Conservation (phyloP, 179 eudicot genomes). For the Carnegiea gigantea region DNA sequence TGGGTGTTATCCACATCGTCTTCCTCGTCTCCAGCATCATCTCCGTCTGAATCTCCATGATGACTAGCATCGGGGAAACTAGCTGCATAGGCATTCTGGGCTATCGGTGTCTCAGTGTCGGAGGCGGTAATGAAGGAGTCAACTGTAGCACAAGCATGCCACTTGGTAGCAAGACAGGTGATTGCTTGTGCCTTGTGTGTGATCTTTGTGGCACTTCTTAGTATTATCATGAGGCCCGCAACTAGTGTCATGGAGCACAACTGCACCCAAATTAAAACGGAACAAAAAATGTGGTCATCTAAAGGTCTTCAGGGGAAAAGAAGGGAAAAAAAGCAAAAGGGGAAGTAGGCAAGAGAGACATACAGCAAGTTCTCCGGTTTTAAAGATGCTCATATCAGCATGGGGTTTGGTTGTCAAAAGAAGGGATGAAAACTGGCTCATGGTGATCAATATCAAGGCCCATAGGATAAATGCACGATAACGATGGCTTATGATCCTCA, state of each 20-base stretch:
- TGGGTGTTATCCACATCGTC: slow-evolving; percentile 78
- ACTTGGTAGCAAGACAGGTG: slow-evolving; percentile 81
- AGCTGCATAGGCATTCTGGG: slow-evolving; percentile 23
- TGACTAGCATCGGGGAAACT: slow-evolving; percentile 23
- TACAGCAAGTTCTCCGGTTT: slow-evolving; percentile 90
- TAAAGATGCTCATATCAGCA: slow-evolving; percentile 53
- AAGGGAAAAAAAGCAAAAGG: background rate
- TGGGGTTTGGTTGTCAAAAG: slow-evolving; percentile 60
- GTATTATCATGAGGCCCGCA: slow-evolving; percentile 67
- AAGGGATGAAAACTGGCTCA: slow-evolving; percentile 64
- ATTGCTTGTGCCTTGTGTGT: slow-evolving; percentile 91
- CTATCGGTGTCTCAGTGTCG: slow-evolving; percentile 51
- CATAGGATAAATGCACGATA: slow-evolving; percentile 65
- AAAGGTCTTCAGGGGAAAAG: background rate
- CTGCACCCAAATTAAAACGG: slow-evolving; percentile 33
- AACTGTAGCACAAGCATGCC: slow-evolving; percentile 89
- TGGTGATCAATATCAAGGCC: slow-evolving; percentile 63
- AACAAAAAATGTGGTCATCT: background rate
- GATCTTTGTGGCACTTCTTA: slow-evolving; percentile 84
- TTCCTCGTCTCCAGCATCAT: slow-evolving; percentile 75
- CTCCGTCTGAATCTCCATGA: slow-evolving; percentile 47
- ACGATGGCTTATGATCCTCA: slow-evolving; percentile 83
- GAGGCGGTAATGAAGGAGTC: slow-evolving; percentile 54
- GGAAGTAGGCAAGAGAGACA: slow-evolving; percentile 10
- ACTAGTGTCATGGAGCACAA: slow-evolving; percentile 72